phyloP scores from a whole-genome alignment of 345 rosid species.

The Angophora floribunda region DNA sequence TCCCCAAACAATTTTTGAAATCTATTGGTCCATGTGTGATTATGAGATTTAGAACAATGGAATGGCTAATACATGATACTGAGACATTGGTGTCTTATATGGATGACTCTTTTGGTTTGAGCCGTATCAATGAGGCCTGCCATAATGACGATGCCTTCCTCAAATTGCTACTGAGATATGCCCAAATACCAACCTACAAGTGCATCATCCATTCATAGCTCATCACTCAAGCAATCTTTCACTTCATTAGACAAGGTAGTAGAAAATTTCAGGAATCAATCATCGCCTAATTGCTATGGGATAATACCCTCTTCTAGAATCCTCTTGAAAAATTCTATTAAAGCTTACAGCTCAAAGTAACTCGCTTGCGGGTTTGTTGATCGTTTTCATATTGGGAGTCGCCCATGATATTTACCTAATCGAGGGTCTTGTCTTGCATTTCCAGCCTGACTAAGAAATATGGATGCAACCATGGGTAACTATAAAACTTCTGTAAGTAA shows the following conservation, averaged over 20 bases:
- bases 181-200: background rate
- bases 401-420: background rate
- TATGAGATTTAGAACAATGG: background rate
- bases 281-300: background rate
- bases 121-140: background rate
- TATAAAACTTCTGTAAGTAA: background rate
- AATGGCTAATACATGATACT: background rate
- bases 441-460: background rate
- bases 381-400: background rate
- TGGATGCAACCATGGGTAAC: background rate
- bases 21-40: background rate
- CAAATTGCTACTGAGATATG: background rate
- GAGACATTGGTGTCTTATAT: background rate
- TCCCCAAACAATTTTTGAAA: background rate
- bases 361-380: accelerated
- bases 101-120: background rate
- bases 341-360: background rate
- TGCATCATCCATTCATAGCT: background rate
- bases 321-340: background rate
- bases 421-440: background rate
- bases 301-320: background rate
- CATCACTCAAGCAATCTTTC: background rate
- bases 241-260: background rate
- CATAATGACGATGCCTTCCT: background rate
- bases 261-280: background rate